Evolutionary conservation across 495 filamentous ascomycete genomes (phyloP), one percentile per base, ranked within the genome.

Genomic region (Penicillium fimorum): DNA sequence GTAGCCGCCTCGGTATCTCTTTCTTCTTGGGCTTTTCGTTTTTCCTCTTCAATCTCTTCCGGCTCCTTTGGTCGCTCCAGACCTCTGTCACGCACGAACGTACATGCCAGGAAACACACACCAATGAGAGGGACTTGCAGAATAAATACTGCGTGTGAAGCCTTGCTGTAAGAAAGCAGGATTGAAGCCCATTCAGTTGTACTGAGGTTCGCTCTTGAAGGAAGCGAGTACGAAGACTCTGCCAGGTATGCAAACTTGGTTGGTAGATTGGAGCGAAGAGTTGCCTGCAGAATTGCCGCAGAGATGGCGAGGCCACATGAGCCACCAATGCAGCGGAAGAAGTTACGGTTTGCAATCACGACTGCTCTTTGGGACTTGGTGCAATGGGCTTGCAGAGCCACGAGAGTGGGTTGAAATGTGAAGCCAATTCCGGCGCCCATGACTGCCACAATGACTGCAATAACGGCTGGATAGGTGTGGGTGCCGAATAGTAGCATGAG

Each of bases 381-480:
- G 37, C 74, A 82, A 62, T 86, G 82, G 10, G 85, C 82, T 64
- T 87, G 84, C 20, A 84, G 65, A 9, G 84, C 84, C n/a, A 88
- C 79, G 0, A 88, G 70, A 15, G 77, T 77, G 13, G 84, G 84
- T 58, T 87, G 84, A 57, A 86, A 84, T 13, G 78, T 78, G 48
- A 71, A 72, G n/a, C 84, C 85, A 5, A 83, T 64, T 4, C 84
- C 84, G 4, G 76, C 59, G 11, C 85, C 85, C 29, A 79, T 69
- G 13, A 85, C 62, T 5, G 72, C 62, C 17, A 85, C 76, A n/a
- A 80, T 73, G 10, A 83, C 62, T 15, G 78, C 74, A 47, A 85
- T 81, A 15, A 78, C 65, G n/a, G 65, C 79, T 5, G 76, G 70
- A 52, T 73, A 69, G 2, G 81, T 82, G 17, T 64, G 62, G 25